These are phyloP conservation scores for Suillus americanus DNA, from an alignment of 768 basidiomycete species.

Conservation along the genomic window DNA sequence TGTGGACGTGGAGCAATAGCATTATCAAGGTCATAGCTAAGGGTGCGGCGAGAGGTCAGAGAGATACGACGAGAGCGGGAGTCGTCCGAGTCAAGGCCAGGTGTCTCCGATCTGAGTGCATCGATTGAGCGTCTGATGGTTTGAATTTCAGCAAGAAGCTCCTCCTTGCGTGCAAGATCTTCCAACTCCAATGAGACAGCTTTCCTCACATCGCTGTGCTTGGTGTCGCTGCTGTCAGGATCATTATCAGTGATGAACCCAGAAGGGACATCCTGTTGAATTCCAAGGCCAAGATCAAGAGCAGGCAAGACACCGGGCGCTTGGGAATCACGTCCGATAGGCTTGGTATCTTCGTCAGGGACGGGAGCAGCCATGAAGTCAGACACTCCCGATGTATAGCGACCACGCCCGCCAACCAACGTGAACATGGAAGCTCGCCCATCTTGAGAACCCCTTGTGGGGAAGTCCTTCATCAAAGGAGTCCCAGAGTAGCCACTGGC, in stretches of 20 bases:
- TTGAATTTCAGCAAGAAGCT: slow-evolving; percentile 74
- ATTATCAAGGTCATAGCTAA: slow-evolving; percentile 63
- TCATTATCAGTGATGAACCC: slow-evolving; percentile 60
- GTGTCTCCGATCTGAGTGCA: slow-evolving; percentile 68
- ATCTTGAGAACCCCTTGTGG: slow-evolving; percentile 48
- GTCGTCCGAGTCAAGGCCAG: slow-evolving; percentile 45
- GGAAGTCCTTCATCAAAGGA: slow-evolving; percentile 67
- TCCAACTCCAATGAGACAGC: slow-evolving; percentile 42
- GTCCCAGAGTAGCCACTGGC: slow-evolving; percentile 63
- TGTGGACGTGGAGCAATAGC: slow-evolving; percentile 54
- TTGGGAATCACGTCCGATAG: slow-evolving; percentile 49
- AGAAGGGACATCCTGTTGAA: slow-evolving; percentile 73
- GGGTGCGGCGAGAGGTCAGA: slow-evolving; percentile 62
- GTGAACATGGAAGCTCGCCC: slow-evolving; percentile 45
- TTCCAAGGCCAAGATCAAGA: slow-evolving; percentile 72
- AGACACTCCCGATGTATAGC: slow-evolving; percentile 67
- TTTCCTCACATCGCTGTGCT: slow-evolving; percentile 33
- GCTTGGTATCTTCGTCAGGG: slow-evolving; percentile 60
- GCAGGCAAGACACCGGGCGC: slow-evolving; percentile 60
- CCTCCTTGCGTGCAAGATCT: slow-evolving; percentile 66
- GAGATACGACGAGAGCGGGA: slow-evolving; percentile 67
- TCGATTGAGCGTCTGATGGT: slow-evolving; percentile 80
- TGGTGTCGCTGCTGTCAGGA: slow-evolving; percentile 20
- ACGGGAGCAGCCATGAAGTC: slow-evolving; percentile 68
- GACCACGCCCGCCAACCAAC: slow-evolving; percentile 51